Evolutionary conservation across 1,284 basidiomycete species (phyloP).

Genomic region (Boletus holoroseus): DNA sequence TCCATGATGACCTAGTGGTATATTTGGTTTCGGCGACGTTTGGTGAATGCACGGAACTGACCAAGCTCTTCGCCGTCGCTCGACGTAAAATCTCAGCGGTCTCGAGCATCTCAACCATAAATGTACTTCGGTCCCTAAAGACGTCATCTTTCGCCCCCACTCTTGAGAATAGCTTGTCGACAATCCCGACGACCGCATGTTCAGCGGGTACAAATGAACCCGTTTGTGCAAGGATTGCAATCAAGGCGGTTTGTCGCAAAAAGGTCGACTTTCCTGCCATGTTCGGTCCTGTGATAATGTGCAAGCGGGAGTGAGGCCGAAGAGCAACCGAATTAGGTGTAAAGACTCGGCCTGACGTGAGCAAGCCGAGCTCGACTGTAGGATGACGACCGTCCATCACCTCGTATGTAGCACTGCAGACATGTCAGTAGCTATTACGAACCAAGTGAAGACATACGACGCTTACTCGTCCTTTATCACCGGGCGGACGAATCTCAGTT

Average conservation of each 20-base stretch:
- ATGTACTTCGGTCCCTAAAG: conserved; percentile 88
- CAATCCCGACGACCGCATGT: conserved; percentile 72
- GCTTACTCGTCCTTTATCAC: conserved; percentile 66
- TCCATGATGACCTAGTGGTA: conserved; percentile 84
- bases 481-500: conserved; percentile 76
- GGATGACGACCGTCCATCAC: conserved; percentile 86
- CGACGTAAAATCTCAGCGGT: conserved; percentile 76
- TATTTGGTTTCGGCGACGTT: conserved; percentile 1
- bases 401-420: conserved; percentile 53
- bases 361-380: conserved; percentile 84
- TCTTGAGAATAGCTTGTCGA: conserved; percentile 89
- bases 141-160: conserved; percentile 97
- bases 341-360: conserved; percentile 70
- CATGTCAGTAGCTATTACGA: neutral
- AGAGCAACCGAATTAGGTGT: conserved; percentile 78
- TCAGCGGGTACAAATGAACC: conserved; percentile 93
- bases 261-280: conserved; percentile 96
- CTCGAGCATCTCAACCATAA: conserved; percentile 91
- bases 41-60: conserved; percentile 34
- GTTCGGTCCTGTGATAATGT: conserved; percentile 91
- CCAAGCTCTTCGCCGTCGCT: conserved; percentile 78
- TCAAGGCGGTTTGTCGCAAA: conserved; percentile 87
- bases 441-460: conserved; percentile 1
- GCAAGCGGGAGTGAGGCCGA: conserved; percentile 55
- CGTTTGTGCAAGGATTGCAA: conserved; percentile 86